These are phyloP conservation scores for Thamnidium elegans DNA, from an alignment of 192 early-diverging fungal genomes.

Conservation along the genomic window DNA sequence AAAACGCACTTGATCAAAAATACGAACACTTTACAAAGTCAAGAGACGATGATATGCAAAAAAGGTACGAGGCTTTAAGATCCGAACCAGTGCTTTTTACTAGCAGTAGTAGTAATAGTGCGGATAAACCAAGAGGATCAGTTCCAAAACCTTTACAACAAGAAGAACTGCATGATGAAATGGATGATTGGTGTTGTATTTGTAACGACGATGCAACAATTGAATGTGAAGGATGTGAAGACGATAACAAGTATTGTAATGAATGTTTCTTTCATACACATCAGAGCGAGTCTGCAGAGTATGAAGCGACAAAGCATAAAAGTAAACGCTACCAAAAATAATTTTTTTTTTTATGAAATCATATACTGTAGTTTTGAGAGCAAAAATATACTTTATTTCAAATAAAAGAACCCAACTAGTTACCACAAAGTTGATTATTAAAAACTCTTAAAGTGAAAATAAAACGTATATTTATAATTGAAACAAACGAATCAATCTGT, in stretches of 20 bases:
- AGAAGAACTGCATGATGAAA: constrained; percentile 41
- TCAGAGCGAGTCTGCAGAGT: constrained; percentile 37
- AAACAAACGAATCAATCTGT: no score
- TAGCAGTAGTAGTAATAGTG: background rate
- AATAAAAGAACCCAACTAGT: no score
- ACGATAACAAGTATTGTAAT: constrained; percentile 53
- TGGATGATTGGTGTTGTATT: constrained; percentile 55
- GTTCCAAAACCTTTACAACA: constrained; percentile 33
- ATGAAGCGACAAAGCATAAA: constrained; percentile 37
- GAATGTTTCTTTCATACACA: constrained; percentile 58
- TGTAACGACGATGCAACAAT: constrained; percentile 63
- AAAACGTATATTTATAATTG: no score
- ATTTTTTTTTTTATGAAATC: background rate
- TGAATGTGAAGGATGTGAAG: constrained; percentile 57
- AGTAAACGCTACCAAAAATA: constrained; percentile 3
- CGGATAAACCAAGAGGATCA: constrained; percentile 29
- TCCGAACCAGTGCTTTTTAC: constrained; percentile 9
- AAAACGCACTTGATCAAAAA: constrained; percentile 14
- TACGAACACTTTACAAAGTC: constrained; percentile 6
- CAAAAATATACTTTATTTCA: no score
- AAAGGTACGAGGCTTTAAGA: constrained; percentile 27
- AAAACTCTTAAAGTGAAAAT: no score
- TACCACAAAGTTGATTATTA: no score
- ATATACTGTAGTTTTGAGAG: no score
- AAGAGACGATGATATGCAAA: constrained; percentile 22